Percentiles rank a stretch among this genome's conserved stretches.
phyloP scores from a whole-genome alignment of 768 basidiomycete genomes.

The Pleurotus platypus region DNA sequence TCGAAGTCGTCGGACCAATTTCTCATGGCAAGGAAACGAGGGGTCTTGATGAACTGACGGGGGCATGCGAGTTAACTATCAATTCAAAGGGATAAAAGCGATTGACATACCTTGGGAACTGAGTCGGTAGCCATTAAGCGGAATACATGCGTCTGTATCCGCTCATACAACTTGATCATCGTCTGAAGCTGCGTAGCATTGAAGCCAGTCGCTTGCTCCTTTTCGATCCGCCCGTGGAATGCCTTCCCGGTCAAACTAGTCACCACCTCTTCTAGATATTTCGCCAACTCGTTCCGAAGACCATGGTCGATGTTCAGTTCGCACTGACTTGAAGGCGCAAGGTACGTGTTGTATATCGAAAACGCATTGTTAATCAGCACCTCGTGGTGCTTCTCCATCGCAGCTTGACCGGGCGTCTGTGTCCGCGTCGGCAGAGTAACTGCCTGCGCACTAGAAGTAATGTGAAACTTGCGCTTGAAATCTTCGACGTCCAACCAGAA shows the following conservation, averaged over 20 bases:
- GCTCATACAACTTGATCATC: constrained; percentile 90
- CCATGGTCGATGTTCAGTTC: constrained; percentile 99
- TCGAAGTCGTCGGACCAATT: constrained; percentile 79
- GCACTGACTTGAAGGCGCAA: constrained; percentile 91
- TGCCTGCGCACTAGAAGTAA: constrained; percentile 88
- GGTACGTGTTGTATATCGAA: constrained; percentile 89
- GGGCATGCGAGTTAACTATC: constrained; percentile 6
- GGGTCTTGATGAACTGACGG: constrained; percentile 81
- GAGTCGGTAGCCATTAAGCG: constrained; percentile 98
- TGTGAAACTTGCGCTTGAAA: constrained; percentile 94
- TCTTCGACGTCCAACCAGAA: constrained; percentile 98
- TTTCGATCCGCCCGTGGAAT: constrained; percentile 78
- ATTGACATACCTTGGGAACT: constrained; percentile 77
- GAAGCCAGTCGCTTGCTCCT: constrained; percentile 76
- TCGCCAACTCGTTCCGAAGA: constrained; percentile 89
- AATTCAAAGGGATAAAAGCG: constrained; percentile 1
- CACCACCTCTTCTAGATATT: constrained; percentile 89
- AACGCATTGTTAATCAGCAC: constrained; percentile 92
- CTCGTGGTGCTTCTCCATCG: constrained; percentile 98
- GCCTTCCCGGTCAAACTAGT: constrained; percentile 70
- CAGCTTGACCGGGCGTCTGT: constrained; percentile 70
- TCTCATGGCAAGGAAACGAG: constrained; percentile 74
- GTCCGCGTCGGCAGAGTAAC: constrained; percentile 34
- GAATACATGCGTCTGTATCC: constrained; percentile 97
- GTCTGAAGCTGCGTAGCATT: constrained; percentile 95